Percentiles rank a stretch among this genome's conserved stretches.
phyloP scores from a whole-genome alignment of 208 protist species.

The Acanthamoeba lugdunensis region DNA sequence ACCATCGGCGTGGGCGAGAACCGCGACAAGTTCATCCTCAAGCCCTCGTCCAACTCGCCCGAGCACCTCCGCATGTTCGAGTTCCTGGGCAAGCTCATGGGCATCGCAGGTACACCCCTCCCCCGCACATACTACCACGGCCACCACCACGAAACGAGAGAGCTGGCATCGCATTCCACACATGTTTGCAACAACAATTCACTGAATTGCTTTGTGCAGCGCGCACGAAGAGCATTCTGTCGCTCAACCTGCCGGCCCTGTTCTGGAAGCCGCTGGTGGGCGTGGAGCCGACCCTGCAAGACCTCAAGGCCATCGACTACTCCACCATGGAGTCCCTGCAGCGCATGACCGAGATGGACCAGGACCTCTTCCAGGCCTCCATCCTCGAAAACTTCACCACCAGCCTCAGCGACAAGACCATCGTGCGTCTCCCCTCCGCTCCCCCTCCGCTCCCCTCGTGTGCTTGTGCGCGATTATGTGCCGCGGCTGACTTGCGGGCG shows the following conservation, averaged over 20 bases:
- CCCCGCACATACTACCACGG: neutral
- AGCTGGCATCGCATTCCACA: neutral
- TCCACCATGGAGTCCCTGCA: constrained; percentile 52
- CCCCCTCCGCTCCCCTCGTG: neutral
- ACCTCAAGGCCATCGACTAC: constrained; percentile 64
- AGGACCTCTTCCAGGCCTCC: constrained; percentile 47
- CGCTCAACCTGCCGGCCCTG: constrained; percentile 91
- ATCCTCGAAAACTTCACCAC: constrained; percentile 71
- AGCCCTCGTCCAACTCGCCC: constrained; percentile 55
- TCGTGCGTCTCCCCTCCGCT: neutral
- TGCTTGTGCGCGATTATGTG: neutral
- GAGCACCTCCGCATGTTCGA: constrained; percentile 84
- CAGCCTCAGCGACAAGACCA: constrained; percentile 65
- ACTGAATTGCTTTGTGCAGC: constrained; percentile 84
- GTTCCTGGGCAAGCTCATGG: constrained; percentile 95
- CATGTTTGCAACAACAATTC: neutral
- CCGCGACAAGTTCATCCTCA: constrained; percentile 76
- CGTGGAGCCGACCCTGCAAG: neutral
- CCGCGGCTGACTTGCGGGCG: neutral
- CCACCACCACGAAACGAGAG: neutral
- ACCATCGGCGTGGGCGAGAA: constrained; percentile 73
- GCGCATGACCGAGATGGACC: constrained; percentile 15
- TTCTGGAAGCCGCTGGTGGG: constrained; percentile 93
- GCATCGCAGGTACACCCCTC: constrained; percentile 89
- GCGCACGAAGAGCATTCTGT: constrained; percentile 91